A percentile compares a stretch with the other conserved stretches of the same genome.
Conservation (phyloP, 1,284 basidiomycete genomes). For the Moesziomyces parantarcticus region DNA sequence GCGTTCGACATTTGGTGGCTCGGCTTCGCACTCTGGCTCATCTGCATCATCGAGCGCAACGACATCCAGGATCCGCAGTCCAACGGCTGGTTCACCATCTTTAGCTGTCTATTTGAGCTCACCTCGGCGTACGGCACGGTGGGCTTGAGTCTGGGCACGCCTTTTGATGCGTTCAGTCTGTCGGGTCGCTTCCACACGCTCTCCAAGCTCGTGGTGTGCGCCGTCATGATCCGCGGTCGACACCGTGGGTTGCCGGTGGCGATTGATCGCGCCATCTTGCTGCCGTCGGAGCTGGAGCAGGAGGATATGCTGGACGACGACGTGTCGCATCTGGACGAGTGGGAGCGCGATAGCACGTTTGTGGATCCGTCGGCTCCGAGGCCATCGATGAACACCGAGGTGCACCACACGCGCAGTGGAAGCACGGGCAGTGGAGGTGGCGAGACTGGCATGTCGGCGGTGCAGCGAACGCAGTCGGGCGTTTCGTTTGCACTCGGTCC, state of each 20-base stretch:
- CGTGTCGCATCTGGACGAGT: constrained; percentile 35
- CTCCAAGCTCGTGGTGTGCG: constrained; percentile 82
- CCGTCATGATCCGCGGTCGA: constrained; percentile 90
- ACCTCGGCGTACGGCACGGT: constrained; percentile 76
- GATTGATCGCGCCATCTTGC: constrained; percentile 79
- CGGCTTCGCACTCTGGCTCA: constrained; percentile 66
- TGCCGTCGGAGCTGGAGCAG: constrained; percentile 64
- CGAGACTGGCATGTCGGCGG: constrained; percentile 8
- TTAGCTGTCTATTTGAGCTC: constrained; percentile 79
- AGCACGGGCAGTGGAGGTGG: constrained; percentile 13
- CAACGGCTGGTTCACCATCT: constrained; percentile 62
- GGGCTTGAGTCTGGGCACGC: constrained; percentile 75
- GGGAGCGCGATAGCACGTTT: constrained; percentile 38
- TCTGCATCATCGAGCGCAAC: constrained; percentile 64
- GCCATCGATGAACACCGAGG: constrained; percentile 8
- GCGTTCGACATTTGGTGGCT: constrained; percentile 74
- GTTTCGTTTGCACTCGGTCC: constrained; percentile 37
- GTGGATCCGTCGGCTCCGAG: constrained; percentile 18
- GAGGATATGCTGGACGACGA: constrained; percentile 55
- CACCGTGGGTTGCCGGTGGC: constrained; percentile 82
- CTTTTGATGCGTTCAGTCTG: constrained; percentile 75
- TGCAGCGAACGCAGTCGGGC: constrained; percentile 22
- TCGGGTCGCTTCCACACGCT: constrained; percentile 81
- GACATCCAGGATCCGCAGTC: constrained; percentile 56
- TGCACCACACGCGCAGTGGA: constrained; percentile 13